phyloP scores from a whole-genome alignment of 2,329 filamentous ascomycete genomes.

The Cadophora luteo-olivacea region DNA sequence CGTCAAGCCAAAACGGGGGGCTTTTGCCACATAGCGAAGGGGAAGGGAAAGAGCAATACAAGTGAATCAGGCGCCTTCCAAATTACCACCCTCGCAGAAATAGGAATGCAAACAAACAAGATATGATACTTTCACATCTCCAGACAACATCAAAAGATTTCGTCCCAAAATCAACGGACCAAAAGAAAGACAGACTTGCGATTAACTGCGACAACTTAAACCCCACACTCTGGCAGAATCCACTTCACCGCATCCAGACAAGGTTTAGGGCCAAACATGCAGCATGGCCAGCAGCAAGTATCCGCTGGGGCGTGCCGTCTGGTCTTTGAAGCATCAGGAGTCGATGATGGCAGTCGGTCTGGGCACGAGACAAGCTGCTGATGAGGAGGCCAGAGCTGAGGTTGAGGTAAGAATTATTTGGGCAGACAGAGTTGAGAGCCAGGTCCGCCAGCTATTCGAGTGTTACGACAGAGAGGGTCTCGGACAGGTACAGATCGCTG shows the following conservation, averaged over 20 bases:
- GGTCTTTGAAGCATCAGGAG: conserved; percentile 36
- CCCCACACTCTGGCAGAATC: conserved; percentile 17
- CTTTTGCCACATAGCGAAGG: conserved; percentile 4
- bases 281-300: conserved; percentile 14
- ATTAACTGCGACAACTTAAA: not conserved
- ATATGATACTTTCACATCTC: not conserved
- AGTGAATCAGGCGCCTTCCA: conserved; percentile 1
- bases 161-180: not conserved
- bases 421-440: not conserved
- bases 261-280: conserved; percentile 12
- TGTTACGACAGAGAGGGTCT: not conserved
- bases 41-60: not conserved
- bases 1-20: not conserved
- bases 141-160: not conserved
- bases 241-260: conserved; percentile 1
- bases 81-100: not conserved
- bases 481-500: conserved; percentile 16
- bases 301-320: conserved; percentile 30
- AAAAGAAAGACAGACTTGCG: not conserved
- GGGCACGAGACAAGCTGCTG: conserved; percentile 46
- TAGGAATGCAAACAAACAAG: not conserved
- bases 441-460: conserved; percentile 1
- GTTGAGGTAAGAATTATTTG: conserved; percentile 54
- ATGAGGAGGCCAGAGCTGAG: conserved; percentile 73
- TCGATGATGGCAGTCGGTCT: conserved; percentile 42